Conservation (phyloP, 805 yeast genomes). For the Maudiozyma turicensis region DNA sequence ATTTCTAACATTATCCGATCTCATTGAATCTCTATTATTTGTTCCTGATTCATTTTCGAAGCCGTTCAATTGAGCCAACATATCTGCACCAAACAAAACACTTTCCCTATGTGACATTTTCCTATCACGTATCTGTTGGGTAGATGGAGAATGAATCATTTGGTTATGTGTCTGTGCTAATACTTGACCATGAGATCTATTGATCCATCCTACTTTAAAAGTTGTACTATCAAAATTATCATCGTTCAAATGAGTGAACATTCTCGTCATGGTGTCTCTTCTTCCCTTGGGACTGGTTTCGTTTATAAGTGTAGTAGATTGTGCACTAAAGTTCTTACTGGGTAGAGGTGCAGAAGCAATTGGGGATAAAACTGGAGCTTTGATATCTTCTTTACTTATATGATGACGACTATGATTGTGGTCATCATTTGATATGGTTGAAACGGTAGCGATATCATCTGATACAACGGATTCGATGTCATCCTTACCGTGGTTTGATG, state of each 20-base stretch:
- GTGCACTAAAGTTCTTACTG: background rate
- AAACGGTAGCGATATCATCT: background rate
- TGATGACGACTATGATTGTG: background rate
- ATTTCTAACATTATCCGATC: slow-evolving; percentile 2
- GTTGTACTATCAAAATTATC: slow-evolving; percentile 32
- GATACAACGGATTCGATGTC: slow-evolving; percentile 5
- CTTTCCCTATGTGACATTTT: slow-evolving; percentile 17
- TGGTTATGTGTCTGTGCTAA: background rate
- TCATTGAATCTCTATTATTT: background rate
- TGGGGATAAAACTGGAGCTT: background rate
- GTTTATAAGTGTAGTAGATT: background rate
- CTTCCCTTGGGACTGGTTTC: background rate
- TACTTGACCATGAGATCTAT: slow-evolving; percentile 33
- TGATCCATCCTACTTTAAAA: slow-evolving; percentile 53
- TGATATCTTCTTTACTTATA: background rate
- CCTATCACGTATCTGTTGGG: slow-evolving; percentile 1
- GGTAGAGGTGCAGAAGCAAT: background rate
- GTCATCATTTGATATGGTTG: background rate
- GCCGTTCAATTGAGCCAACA: background rate
- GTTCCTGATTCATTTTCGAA: slow-evolving; percentile 2
- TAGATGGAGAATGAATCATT: background rate
- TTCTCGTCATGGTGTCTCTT: background rate
- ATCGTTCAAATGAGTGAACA: slow-evolving; percentile 6
- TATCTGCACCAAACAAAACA: slow-evolving; percentile 13
- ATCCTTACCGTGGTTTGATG: background rate